Conservation (phyloP, 768 basidiomycete species). For the Lactarius hengduanensis region DNA sequence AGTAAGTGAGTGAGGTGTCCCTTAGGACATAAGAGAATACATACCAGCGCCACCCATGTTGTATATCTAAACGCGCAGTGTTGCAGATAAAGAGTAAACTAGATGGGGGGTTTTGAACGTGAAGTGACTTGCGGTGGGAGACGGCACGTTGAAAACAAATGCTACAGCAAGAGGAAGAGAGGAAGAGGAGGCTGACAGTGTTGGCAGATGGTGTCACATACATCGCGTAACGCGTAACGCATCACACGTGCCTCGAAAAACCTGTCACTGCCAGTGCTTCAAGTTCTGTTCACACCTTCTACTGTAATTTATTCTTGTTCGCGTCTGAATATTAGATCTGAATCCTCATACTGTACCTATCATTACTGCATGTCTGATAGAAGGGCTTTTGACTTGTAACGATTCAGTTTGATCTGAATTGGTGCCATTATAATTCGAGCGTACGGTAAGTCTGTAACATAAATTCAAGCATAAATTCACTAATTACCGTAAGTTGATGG, state of each 20-base stretch:
- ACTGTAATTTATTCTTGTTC: no score
- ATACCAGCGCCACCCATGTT: slow-evolving; percentile 46
- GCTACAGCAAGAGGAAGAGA: background rate
- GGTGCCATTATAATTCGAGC: background rate
- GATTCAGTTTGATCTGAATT: background rate
- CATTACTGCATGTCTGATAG: background rate
- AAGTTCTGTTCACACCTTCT: background rate
- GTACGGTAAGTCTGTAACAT: background rate
- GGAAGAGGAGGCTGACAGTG: slow-evolving; percentile 11
- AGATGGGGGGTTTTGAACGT: background rate
- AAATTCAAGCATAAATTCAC: background rate
- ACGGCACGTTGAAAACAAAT: background rate
- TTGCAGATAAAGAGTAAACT: slow-evolving; percentile 2
- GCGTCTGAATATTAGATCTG: no score
- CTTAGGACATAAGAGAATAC: slow-evolving; percentile 28
- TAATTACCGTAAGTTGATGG: background rate
- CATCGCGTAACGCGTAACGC: background rate
- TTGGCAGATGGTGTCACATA: slow-evolving; percentile 14
- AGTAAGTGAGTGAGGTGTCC: background rate
- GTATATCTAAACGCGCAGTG: slow-evolving; percentile 17
- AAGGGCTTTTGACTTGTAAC: background rate
- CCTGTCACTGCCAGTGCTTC: background rate
- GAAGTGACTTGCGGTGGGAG: slow-evolving; percentile 4
- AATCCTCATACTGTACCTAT: no score
- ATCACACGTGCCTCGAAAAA: background rate